Base-by-base conservation (phyloP, 2,329 filamentous ascomycete genomes). In the Ceratocystis variospora region DNA sequence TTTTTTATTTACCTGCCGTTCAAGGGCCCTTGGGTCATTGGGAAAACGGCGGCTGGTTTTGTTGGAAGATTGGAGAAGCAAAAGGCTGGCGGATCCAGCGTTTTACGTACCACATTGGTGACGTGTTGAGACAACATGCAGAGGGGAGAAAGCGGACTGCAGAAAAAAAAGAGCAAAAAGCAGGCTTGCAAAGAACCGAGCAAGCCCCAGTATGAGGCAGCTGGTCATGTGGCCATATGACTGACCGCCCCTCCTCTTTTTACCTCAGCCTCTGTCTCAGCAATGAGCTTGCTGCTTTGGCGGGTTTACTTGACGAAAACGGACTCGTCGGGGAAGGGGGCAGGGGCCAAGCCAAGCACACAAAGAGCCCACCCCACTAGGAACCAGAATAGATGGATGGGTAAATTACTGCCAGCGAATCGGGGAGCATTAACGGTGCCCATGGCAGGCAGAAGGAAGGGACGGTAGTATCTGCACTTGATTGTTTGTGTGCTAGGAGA, bases 121-220 rank as follows among this genome's bases (percentile, higher is more conserved):
- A 57, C 53, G 53, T 57, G 53, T 22, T 57, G 15, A 57, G 31
- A 57, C 33, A 28, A 57, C 53, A 57, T 31, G 25, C 53, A 57
- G 53, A 57, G 53, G 19, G 50, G 19, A 28, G 22, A 55, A 7
- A n/a, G 33, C 33, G 8, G 33, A 37, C 33, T 48, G 45, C 15
- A 48, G 45, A 45, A 8, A 45, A 19, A 48, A 19, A 48, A 48
- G 45, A 48, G 45, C 53, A 57, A 57, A 57, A 57, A 7, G 53
- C 53, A n/a, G 25, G 53, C 5, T 28, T 57, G 3, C 53, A 57
- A 57, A 28, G 53, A 33, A 22, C 25, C 25, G 12, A 57, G 22
- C 10, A 12, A 12, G 10, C 22, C 3, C 22, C 25, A 28, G 6
- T 15, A 22, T 17, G 31, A 50, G 46, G 1, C 46, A 50, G 22